Evolutionary conservation across 805 yeast genomes (phyloP).

Genomic region (Candida chilensis): DNA sequence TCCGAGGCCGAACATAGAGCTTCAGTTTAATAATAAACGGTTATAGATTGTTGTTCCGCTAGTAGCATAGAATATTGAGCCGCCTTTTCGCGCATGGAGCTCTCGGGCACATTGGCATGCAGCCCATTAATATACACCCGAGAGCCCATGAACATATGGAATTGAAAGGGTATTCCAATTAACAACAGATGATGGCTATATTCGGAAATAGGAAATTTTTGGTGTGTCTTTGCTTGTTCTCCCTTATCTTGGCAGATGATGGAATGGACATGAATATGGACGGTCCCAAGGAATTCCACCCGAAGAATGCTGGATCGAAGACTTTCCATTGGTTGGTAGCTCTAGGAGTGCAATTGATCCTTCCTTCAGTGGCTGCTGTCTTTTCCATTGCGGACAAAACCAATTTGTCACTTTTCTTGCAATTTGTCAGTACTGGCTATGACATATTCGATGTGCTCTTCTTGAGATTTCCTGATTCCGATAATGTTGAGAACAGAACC

Average conservation of each 20-base stretch:
- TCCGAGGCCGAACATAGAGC: background rate
- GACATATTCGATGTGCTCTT: conserved; percentile 47
- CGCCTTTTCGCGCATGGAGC: no score
- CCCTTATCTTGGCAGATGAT: no score
- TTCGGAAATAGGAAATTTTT: no score
- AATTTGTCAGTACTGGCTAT: conserved; percentile 36
- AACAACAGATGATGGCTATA: no score
- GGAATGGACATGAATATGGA: conserved; percentile 17
- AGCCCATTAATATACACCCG: no score
- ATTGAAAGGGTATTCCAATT: no score
- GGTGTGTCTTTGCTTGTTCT: no score
- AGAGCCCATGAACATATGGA: no score
- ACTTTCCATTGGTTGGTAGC: conserved; percentile 60
- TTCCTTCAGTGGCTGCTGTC: conserved; percentile 49
- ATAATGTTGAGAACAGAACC: conserved; percentile 59
- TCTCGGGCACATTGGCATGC: no score
- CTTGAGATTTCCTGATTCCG: conserved; percentile 53
- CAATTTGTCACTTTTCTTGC: conserved; percentile 35
- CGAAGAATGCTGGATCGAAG: conserved; percentile 39
- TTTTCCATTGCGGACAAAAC: conserved; percentile 45
- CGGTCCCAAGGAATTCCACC: conserved; percentile 25
- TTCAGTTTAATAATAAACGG: background rate
- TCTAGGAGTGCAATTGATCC: conserved; percentile 31
- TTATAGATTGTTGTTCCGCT: no score
- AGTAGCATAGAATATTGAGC: no score